phyloP scores from a whole-genome alignment of 768 basidiomycete genomes.

The Crepidotus variabilis region DNA sequence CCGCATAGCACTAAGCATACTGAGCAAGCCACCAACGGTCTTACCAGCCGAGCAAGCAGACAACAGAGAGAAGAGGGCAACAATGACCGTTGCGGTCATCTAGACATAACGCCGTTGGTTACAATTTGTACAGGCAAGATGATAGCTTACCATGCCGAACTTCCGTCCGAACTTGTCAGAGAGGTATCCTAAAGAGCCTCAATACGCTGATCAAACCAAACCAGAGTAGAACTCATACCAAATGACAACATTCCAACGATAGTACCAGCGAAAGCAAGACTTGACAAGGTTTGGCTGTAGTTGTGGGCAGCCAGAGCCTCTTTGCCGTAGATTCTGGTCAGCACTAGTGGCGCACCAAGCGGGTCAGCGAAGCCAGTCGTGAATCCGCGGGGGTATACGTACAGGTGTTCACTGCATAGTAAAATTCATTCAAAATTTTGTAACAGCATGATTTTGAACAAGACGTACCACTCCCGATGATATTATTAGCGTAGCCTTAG shows the following conservation, averaged over 20 bases:
- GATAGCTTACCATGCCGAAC: slow-evolving; percentile 67
- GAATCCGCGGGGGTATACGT: slow-evolving; percentile 17
- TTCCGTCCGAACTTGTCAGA: slow-evolving; percentile 87
- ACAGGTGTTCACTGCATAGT: slow-evolving; percentile 64
- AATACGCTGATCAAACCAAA: not conserved
- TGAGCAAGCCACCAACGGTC: slow-evolving; percentile 64
- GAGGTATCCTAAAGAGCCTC: slow-evolving; percentile 48
- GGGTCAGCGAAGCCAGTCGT: not conserved
- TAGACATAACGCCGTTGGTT: slow-evolving; percentile 20
- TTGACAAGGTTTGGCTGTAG: slow-evolving; percentile 61
- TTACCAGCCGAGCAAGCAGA: slow-evolving; percentile 84
- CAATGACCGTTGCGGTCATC: slow-evolving; percentile 83
- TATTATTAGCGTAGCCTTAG: slow-evolving; percentile 74
- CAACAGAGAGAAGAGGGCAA: slow-evolving; percentile 78
- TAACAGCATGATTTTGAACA: slow-evolving; percentile 1
- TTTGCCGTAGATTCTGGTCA: slow-evolving; percentile 67
- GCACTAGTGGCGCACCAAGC: slow-evolving; percentile 37
- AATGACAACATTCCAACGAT: slow-evolving; percentile 83
- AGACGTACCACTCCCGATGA: slow-evolving; percentile 70
- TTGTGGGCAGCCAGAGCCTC: slow-evolving; percentile 46
- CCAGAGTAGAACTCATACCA: slow-evolving; percentile 30
- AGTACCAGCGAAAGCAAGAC: slow-evolving; percentile 80
- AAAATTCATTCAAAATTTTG: not conserved
- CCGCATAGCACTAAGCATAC: slow-evolving; percentile 80
- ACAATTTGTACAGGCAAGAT: slow-evolving; percentile 10